A percentile compares a stretch with the other conserved stretches of the same genome.
phyloP scores from a whole-genome alignment of 306 rosid genomes.

The Glycine soja region DNA sequence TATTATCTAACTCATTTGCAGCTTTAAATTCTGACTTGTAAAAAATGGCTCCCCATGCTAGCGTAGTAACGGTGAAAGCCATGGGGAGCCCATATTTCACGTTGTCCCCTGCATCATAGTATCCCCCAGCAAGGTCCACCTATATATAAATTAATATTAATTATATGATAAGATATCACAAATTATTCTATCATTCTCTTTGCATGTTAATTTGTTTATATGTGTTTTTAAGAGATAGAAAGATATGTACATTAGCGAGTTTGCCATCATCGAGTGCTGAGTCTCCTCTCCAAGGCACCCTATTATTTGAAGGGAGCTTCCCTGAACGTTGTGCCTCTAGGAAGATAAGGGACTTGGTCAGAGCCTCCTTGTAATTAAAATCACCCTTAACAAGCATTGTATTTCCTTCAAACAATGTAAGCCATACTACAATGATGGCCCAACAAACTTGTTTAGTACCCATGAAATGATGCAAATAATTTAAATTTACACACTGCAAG shows the following conservation, averaged over 20 bases:
- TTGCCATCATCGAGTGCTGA: slow-evolving; percentile 86
- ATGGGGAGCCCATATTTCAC: slow-evolving; percentile 92
- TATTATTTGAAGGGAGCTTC: slow-evolving; percentile 72
- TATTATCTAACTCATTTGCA: slow-evolving; percentile 62
- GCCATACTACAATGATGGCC: slow-evolving; percentile 65
- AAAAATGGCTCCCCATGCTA: slow-evolving; percentile 78
- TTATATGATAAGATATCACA: not conserved
- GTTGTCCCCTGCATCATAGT: slow-evolving; percentile 98
- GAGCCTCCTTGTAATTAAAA: slow-evolving; percentile 82
- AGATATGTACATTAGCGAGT: slow-evolving; percentile 50
- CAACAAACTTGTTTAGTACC: slow-evolving; percentile 43
- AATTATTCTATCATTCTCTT: not conserved
- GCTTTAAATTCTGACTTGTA: slow-evolving; percentile 63
- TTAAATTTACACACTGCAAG: not conserved
- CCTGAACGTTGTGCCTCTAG: slow-evolving; percentile 97
- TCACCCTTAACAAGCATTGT: slow-evolving; percentile 50
- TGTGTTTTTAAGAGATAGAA: not conserved
- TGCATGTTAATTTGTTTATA: not conserved
- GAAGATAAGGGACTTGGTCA: slow-evolving; percentile 80
- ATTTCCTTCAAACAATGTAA: slow-evolving; percentile 56
- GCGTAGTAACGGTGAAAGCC: slow-evolving; percentile 92
- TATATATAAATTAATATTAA: slow-evolving; percentile 6
- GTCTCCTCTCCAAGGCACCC: slow-evolving; percentile 91
- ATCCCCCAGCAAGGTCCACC: slow-evolving; percentile 91
- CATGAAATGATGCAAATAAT: slow-evolving; percentile 47